phyloP scores from a whole-genome alignment of 2,329 filamentous ascomycete species.

The Phialophora tarda region DNA sequence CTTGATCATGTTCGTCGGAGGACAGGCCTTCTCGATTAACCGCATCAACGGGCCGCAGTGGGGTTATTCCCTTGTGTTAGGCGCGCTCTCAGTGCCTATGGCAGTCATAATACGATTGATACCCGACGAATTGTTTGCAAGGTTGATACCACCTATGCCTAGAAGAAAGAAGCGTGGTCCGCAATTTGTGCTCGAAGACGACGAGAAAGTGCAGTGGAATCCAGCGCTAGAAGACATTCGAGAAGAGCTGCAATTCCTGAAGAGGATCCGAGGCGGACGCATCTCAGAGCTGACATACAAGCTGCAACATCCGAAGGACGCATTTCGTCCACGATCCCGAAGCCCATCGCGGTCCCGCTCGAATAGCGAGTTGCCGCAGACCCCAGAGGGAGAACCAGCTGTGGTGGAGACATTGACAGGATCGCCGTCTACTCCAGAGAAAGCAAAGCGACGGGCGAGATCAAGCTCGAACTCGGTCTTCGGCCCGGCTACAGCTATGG shows the following conservation, averaged over 20 bases:
- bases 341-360: conserved; percentile 47
- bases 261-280: conserved; percentile 67
- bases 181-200: conserved; percentile 45
- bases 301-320: conserved; percentile 63
- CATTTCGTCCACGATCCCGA: conserved; percentile 47
- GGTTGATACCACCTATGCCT: conserved; percentile 47
- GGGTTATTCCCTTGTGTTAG: conserved; percentile 60
- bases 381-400: conserved; percentile 48
- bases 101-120: conserved; percentile 58
- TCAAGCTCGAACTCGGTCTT: conserved; percentile 65
- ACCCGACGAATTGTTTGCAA: conserved; percentile 57
- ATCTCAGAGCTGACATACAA: conserved; percentile 66
- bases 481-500: conserved; percentile 68
- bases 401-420: conserved; percentile 46
- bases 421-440: conserved; percentile 61
- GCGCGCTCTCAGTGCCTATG: conserved; percentile 58
- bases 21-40: conserved; percentile 60
- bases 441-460: conserved; percentile 55
- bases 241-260: conserved; percentile 68
- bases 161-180: conserved; percentile 33
- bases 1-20: conserved; percentile 64
- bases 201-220: conserved; percentile 62
- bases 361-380: conserved; percentile 51
- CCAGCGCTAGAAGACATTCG: conserved; percentile 66
- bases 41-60: conserved; percentile 59